phyloP scores from a whole-genome alignment of 2,329 filamentous ascomycete species.

The Ophiostoma sp. region DNA sequence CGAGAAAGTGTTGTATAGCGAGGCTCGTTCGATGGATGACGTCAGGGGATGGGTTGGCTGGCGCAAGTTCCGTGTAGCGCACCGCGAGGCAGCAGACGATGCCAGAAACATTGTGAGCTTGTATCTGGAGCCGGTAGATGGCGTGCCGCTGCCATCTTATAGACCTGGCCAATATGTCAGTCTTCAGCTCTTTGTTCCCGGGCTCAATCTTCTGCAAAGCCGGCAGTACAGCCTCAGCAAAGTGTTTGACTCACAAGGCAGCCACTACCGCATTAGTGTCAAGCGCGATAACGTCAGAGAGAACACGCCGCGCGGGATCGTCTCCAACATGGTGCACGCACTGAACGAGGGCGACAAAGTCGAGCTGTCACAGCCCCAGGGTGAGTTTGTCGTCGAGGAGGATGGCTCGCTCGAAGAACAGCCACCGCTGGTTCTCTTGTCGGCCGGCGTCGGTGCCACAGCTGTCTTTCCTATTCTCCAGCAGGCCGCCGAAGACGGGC shows the following conservation, averaged over 20 bases:
- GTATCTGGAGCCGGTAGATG: constrained; percentile 62
- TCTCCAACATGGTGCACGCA: constrained; percentile 50
- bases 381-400: constrained; percentile 53
- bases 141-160: constrained; percentile 51
- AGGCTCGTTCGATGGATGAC: constrained; percentile 31
- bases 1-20: constrained; percentile 55
- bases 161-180: constrained; percentile 67
- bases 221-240: constrained; percentile 62
- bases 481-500: constrained; percentile 36
- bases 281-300: constrained; percentile 52
- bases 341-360: constrained; percentile 47
- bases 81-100: constrained; percentile 54
- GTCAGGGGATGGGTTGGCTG: constrained; percentile 41
- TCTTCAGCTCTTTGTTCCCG: constrained; percentile 55
- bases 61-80: constrained; percentile 50
- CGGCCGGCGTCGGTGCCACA: constrained; percentile 63
- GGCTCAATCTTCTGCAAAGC: constrained; percentile 60
- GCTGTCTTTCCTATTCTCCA: constrained; percentile 62
- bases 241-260: neutral
- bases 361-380: constrained; percentile 50
- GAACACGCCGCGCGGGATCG: constrained; percentile 40
- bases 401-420: constrained; percentile 28
- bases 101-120: constrained; percentile 60
- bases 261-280: constrained; percentile 60
- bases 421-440: constrained; percentile 59